Evolutionary conservation across 352 stramenopile species (phyloP).

Genomic region (Pythium scleroteichum): DNA sequence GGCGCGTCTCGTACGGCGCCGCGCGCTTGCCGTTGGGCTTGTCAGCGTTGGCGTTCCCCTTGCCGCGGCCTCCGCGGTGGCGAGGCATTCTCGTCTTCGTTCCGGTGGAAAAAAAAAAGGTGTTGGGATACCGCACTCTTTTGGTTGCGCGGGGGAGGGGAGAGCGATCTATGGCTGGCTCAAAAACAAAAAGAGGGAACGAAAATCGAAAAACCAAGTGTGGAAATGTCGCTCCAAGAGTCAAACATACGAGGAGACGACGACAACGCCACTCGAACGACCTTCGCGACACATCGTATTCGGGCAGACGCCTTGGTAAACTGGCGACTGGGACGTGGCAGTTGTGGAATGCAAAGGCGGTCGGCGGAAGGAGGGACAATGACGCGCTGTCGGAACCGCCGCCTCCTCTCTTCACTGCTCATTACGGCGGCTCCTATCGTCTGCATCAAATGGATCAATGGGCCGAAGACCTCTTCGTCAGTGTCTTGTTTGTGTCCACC

Average conservation of each 20-base stretch:
- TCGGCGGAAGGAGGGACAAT: too few relatives aligned
- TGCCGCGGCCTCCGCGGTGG: slow-evolving; percentile 23
- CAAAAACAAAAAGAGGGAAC: background rate
- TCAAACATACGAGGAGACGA: background rate
- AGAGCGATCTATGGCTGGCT: background rate
- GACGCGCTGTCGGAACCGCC: too few relatives aligned
- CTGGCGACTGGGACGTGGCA: too few relatives aligned
- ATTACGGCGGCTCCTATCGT: too few relatives aligned
- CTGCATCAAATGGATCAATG: background rate
- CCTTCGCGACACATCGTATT: background rate
- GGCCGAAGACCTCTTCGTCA: background rate
- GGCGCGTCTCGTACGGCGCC: slow-evolving; percentile 26
- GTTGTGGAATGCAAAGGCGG: too few relatives aligned
- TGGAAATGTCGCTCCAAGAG: background rate
- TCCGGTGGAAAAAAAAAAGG: slow-evolving; percentile 1
- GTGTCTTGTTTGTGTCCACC: slow-evolving; percentile 9
- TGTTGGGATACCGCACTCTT: slow-evolving; percentile 2
- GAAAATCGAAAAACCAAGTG: background rate
- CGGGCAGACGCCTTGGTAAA: too few relatives aligned
- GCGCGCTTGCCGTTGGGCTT: slow-evolving; percentile 24
- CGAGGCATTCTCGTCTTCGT: slow-evolving; percentile 18
- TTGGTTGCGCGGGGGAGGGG: slow-evolving; percentile 1
- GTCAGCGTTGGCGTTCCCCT: slow-evolving; percentile 20
- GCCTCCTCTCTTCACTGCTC: too few relatives aligned
- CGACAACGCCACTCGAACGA: background rate